A percentile compares a stretch with the other conserved stretches of the same genome.
These are phyloP conservation scores for Acanthamoeba culbertsoni DNA, from an alignment of 208 protist genomes.

Conservation along the genomic window DNA sequence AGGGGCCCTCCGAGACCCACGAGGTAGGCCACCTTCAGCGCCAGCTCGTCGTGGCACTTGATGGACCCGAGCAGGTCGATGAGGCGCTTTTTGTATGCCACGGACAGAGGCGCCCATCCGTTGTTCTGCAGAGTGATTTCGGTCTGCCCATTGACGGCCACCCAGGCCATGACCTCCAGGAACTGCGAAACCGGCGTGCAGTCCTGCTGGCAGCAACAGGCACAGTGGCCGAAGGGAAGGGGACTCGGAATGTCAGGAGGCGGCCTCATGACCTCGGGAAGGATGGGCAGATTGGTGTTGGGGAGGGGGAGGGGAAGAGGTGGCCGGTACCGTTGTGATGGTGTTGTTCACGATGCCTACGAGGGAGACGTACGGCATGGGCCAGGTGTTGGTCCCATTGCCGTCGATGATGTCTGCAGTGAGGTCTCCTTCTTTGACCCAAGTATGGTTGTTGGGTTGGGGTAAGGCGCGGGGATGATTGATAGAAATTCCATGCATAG, in stretches of 20 bases:
- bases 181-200: background rate
- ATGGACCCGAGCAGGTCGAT: background rate
- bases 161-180: background rate
- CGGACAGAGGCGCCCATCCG: background rate
- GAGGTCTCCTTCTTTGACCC: background rate
- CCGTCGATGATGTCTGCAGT: background rate
- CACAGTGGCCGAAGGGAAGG: too few relatives aligned
- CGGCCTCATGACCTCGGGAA: background rate
- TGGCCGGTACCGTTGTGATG: background rate
- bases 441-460: background rate
- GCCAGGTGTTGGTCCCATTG: background rate
- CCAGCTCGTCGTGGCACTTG: background rate
- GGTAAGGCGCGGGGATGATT: background rate
- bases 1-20: background rate
- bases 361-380: constrained; percentile 5
- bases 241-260: too few relatives aligned
- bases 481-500: too few relatives aligned
- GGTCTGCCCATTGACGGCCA: background rate
- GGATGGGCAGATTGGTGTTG: too few relatives aligned
- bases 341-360: background rate
- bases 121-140: background rate
- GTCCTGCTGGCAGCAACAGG: background rate
- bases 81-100: constrained; percentile 18
- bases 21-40: background rate
- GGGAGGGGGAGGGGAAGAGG: background rate